Evolutionary conservation across 2,329 filamentous ascomycete species (phyloP).

Genomic region (Xylaria sp.): DNA sequence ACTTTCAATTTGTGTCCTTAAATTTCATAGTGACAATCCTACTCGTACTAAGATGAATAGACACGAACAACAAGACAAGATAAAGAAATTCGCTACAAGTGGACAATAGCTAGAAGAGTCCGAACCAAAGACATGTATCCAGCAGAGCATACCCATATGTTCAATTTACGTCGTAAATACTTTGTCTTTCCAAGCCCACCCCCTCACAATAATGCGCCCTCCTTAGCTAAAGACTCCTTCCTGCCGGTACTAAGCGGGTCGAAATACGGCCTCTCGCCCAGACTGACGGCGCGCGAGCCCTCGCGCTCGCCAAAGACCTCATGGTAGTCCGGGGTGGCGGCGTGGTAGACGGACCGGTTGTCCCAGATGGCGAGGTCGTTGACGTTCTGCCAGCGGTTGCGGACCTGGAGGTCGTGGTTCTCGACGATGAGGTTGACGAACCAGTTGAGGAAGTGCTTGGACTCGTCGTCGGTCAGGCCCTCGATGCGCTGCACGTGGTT

Average conservation of each 20-base stretch:
- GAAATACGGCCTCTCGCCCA: constrained; percentile 63
- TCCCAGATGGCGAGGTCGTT: constrained; percentile 65
- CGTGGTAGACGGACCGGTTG: constrained; percentile 65
- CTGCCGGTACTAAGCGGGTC: constrained; percentile 59
- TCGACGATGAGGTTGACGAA: constrained; percentile 46
- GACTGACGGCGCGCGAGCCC: constrained; percentile 60
- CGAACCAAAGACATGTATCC: background rate
- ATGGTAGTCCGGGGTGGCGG: constrained; percentile 63
- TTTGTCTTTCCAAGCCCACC: background rate
- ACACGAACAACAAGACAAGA: background rate
- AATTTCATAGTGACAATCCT: background rate
- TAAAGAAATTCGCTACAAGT: background rate
- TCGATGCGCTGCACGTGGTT: constrained; percentile 45
- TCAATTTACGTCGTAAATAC: background rate
- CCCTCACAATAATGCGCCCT: constrained; percentile 39
- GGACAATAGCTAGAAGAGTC: background rate
- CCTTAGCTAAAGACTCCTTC: constrained; percentile 53
- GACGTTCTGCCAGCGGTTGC: constrained; percentile 50
- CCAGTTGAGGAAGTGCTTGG: constrained; percentile 41
- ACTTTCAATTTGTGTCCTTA: background rate
- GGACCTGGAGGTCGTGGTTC: constrained; percentile 49
- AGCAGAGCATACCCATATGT: background rate
- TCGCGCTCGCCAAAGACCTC: constrained; percentile 58
- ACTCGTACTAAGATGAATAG: background rate
- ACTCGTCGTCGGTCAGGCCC: constrained; percentile 44